A percentile compares a stretch with the other conserved stretches of the same genome.
Evolutionary conservation across 2,329 filamentous ascomycete genomes (phyloP).

Genomic region (Aureobasidium vineae): DNA sequence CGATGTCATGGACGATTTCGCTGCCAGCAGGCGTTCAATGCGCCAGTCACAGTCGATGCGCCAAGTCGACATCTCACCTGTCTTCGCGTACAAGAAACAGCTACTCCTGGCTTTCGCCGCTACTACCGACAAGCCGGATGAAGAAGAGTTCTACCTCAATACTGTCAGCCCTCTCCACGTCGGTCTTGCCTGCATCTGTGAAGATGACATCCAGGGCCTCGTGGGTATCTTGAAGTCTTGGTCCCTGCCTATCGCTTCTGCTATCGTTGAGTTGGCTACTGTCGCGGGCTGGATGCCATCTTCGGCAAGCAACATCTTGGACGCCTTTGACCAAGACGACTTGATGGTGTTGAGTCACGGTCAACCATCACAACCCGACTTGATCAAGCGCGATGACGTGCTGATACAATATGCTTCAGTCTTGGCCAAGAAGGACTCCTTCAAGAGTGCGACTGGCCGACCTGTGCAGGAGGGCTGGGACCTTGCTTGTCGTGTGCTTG

Average conservation of each 20-base stretch:
- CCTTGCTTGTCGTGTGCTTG: constrained; percentile 77
- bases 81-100: constrained; percentile 70
- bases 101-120: constrained; percentile 67
- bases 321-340: constrained; percentile 76
- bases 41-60: constrained; percentile 43
- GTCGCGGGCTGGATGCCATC: constrained; percentile 77
- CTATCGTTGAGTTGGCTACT: constrained; percentile 80
- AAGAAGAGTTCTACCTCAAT: constrained; percentile 70
- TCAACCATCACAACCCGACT: constrained; percentile 56
- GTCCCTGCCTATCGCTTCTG: constrained; percentile 75
- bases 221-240: constrained; percentile 72
- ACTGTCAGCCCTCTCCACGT: constrained; percentile 74
- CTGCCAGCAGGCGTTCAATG: constrained; percentile 46
- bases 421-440: constrained; percentile 50
- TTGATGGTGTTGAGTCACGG: constrained; percentile 76
- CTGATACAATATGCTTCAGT: constrained; percentile 73
- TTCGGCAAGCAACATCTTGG: constrained; percentile 54
- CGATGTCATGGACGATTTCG: constrained; percentile 45
- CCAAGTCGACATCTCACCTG: constrained; percentile 53
- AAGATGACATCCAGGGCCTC: constrained; percentile 75
- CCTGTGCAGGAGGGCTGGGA: constrained; percentile 70
- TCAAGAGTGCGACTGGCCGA: constrained; percentile 36
- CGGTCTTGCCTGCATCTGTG: constrained; percentile 75
- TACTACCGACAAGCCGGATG: constrained; percentile 62
- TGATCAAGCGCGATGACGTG: constrained; percentile 73